These are phyloP conservation scores for Taiozyma sp. DNA, from an alignment of 1,139 yeast species.

Conservation along the genomic window DNA sequence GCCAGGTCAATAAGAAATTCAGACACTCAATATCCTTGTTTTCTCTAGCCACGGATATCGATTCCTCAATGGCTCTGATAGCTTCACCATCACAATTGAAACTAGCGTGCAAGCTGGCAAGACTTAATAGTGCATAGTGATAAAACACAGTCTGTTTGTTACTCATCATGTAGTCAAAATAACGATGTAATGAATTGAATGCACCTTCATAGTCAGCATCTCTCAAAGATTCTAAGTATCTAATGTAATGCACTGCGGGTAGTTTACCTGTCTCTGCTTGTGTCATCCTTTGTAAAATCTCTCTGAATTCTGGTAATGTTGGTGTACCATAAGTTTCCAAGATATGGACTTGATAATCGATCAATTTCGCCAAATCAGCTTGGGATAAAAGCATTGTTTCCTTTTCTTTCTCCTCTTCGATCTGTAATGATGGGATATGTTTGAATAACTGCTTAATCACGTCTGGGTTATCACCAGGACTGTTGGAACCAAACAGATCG, in stretches of 20 bases:
- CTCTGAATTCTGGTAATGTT: slow-evolving; percentile 42
- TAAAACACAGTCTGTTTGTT: slow-evolving; percentile 59
- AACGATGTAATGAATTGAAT: slow-evolving; percentile 67
- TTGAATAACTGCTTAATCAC: slow-evolving; percentile 2
- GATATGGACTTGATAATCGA: slow-evolving; percentile 53
- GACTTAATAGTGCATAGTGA: slow-evolving; percentile 77
- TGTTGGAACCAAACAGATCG: slow-evolving; percentile 20
- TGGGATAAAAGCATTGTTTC: slow-evolving; percentile 39
- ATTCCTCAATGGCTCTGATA: slow-evolving; percentile 77
- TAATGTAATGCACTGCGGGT: slow-evolving; percentile 62
- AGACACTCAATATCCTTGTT: slow-evolving; percentile 72
- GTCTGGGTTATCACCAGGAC: slow-evolving; percentile 17
- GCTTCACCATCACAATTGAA: slow-evolving; percentile 78
- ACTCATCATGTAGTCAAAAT: slow-evolving; percentile 84
- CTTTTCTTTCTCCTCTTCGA: neutral
- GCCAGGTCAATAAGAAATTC: slow-evolving; percentile 77
- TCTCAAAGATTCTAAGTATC: slow-evolving; percentile 58
- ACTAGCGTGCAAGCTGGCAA: slow-evolving; percentile 74
- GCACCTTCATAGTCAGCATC: slow-evolving; percentile 71
- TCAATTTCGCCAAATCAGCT: slow-evolving; percentile 46
- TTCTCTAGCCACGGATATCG: slow-evolving; percentile 84
- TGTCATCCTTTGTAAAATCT: slow-evolving; percentile 45
- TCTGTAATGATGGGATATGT: neutral
- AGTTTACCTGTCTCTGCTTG: slow-evolving; percentile 48
- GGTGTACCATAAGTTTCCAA: slow-evolving; percentile 52